Conservation (phyloP, 2,329 filamentous ascomycete species). For the Alternaria ventricosa region DNA sequence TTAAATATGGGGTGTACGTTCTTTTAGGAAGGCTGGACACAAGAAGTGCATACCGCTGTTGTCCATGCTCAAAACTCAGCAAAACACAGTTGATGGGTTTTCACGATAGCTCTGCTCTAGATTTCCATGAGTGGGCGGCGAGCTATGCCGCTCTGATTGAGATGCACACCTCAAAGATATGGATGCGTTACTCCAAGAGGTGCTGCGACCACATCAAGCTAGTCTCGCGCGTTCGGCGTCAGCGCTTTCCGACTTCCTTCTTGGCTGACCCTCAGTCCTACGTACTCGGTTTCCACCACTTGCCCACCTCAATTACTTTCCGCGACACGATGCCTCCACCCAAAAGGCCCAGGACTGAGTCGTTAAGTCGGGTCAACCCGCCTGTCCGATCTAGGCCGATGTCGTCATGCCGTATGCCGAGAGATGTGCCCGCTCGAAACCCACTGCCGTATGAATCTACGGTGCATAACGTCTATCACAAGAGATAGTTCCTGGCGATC, state of each 20-base stretch:
- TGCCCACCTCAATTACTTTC: neutral
- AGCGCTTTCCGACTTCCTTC: neutral
- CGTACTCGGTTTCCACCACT: neutral
- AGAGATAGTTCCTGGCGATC: neutral
- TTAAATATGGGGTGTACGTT: slow-evolving; percentile 3
- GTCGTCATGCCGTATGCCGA: neutral
- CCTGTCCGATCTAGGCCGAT: neutral
- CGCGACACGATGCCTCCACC: neutral
- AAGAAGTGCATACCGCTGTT: neutral
- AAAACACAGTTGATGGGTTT: neutral
- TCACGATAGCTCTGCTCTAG: neutral
- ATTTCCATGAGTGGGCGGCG: neutral
- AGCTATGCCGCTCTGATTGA: neutral
- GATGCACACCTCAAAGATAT: neutral
- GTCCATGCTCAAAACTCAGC: neutral
- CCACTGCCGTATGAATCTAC: neutral
- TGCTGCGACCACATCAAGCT: neutral
- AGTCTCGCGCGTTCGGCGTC: neutral
- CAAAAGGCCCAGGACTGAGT: neutral
- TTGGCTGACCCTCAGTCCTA: neutral
- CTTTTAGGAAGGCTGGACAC: neutral
- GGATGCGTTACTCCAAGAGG: neutral
- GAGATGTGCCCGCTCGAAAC: neutral
- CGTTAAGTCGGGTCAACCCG: neutral
- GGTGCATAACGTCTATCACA: neutral